Evolutionary conservation across 1,284 basidiomycete species (phyloP).

Genomic region (Lentinula novae-zelandiae): DNA sequence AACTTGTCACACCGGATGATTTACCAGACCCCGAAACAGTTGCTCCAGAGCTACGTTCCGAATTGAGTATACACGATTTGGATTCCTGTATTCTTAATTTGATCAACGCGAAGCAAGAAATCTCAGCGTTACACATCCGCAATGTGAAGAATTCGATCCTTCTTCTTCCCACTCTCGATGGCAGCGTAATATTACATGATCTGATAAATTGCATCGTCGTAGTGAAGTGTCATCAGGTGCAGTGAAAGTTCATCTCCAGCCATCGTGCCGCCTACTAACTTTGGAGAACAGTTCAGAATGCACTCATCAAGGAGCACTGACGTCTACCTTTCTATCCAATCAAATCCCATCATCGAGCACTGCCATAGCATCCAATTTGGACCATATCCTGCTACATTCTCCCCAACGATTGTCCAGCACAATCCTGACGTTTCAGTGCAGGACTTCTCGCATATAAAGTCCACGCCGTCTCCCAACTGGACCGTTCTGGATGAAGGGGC

Average conservation of each 20-base stretch:
- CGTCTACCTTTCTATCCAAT: constrained; percentile 60
- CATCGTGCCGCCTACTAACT: not conserved
- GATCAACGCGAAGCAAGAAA: constrained; percentile 21
- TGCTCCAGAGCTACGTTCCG: constrained; percentile 29
- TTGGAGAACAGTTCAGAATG: constrained; percentile 65
- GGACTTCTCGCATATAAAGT: constrained; percentile 79
- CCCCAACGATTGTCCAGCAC: constrained; percentile 12
- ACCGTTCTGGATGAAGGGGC: not conserved
- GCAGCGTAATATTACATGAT: constrained; percentile 69
- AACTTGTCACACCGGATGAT: constrained; percentile 32
- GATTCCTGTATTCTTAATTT: constrained; percentile 68
- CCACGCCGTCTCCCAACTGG: constrained; percentile 77
- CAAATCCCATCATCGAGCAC: constrained; percentile 76
- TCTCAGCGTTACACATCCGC: constrained; percentile 64
- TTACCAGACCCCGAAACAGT: constrained; percentile 14
- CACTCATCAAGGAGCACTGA: constrained; percentile 60
- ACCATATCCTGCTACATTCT: constrained; percentile 44
- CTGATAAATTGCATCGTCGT: constrained; percentile 57
- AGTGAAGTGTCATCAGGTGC: constrained; percentile 70
- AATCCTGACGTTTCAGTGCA: constrained; percentile 45
- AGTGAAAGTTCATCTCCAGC: not conserved
- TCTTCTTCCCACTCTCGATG: constrained; percentile 58
- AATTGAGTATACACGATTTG: constrained; percentile 58
- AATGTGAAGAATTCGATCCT: constrained; percentile 54
- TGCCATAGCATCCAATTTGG: constrained; percentile 58